phyloP scores from a whole-genome alignment of 495 filamentous ascomycete species.

The Aspergillus funiculosus region DNA sequence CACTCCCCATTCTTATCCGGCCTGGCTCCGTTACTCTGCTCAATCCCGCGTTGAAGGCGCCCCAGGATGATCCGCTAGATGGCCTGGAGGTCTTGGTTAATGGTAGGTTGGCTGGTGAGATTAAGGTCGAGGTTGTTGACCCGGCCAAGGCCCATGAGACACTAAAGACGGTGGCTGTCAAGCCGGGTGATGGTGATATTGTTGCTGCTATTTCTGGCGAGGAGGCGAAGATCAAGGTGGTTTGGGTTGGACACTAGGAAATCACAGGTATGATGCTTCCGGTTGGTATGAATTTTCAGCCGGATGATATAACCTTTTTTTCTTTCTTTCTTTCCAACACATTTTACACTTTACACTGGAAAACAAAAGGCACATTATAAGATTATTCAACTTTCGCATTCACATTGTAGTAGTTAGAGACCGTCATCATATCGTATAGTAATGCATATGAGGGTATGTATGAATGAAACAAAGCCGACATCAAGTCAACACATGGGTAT shows the following conservation, averaged over 20 bases:
- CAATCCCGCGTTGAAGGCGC: slow-evolving; percentile 30
- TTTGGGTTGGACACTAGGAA: slow-evolving; percentile 12
- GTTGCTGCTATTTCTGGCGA: slow-evolving; percentile 11
- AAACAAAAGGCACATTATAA: neutral
- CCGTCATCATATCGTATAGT: slow-evolving; percentile 10
- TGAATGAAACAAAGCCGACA: slow-evolving; percentile 10
- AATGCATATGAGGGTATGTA: slow-evolving; percentile 8
- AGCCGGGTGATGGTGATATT: slow-evolving; percentile 2
- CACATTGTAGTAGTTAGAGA: slow-evolving; percentile 3
- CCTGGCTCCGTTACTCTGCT: slow-evolving; percentile 34
- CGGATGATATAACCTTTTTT: neutral
- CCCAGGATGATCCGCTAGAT: slow-evolving; percentile 32
- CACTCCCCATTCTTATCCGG: slow-evolving; percentile 36
- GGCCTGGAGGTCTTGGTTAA: slow-evolving; percentile 39
- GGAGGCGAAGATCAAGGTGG: slow-evolving; percentile 15
- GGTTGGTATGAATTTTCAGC: neutral
- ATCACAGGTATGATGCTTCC: too few species aligned
- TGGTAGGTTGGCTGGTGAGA: slow-evolving; percentile 22
- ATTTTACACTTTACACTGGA: neutral
- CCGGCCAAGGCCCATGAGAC: slow-evolving; percentile 31
- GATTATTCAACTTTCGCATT: slow-evolving; percentile 1
- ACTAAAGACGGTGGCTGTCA: slow-evolving; percentile 20
- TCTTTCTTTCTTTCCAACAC: neutral
- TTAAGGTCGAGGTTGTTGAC: slow-evolving; percentile 33
- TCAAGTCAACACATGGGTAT: slow-evolving; percentile 25